Evolutionary conservation across 129 eudicot species (phyloP).

Genomic region (Gnaphalium uliginosum): DNA sequence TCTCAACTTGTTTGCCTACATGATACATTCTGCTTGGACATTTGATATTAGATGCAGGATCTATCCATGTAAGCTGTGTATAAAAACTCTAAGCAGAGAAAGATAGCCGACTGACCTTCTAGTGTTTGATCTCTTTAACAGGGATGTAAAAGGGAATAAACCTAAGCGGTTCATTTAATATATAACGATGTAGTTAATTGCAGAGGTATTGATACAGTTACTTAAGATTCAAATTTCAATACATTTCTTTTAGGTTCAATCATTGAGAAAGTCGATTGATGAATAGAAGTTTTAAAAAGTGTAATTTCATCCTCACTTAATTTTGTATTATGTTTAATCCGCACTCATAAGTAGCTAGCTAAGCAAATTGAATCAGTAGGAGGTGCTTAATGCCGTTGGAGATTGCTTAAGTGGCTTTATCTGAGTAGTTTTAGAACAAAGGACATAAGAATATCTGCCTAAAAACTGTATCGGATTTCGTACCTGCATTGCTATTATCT

Average conservation of each 20-base stretch:
- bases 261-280: not conserved
- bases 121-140: not conserved
- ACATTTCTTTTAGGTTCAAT: not conserved
- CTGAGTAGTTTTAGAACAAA: not conserved
- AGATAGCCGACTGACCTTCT: not conserved
- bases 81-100: not conserved
- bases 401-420: not conserved
- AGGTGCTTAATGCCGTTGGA: not conserved
- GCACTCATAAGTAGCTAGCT: not conserved
- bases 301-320: not conserved
- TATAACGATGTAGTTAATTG: not conserved
- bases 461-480: slow-evolving; percentile 5
- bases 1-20: not conserved
- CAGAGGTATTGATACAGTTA: not conserved
- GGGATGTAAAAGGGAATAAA: not conserved
- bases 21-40: not conserved
- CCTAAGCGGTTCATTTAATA: not conserved
- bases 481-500: slow-evolving; percentile 4
- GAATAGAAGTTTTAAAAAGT: not conserved
- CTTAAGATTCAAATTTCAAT: no score
- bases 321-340: not conserved
- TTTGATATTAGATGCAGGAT: not conserved
- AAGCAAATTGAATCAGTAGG: not conserved
- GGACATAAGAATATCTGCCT: not conserved
- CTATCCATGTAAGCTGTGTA: not conserved